Conservation (phyloP, 257 asterid species). For the Knoxia roxburghii region DNA sequence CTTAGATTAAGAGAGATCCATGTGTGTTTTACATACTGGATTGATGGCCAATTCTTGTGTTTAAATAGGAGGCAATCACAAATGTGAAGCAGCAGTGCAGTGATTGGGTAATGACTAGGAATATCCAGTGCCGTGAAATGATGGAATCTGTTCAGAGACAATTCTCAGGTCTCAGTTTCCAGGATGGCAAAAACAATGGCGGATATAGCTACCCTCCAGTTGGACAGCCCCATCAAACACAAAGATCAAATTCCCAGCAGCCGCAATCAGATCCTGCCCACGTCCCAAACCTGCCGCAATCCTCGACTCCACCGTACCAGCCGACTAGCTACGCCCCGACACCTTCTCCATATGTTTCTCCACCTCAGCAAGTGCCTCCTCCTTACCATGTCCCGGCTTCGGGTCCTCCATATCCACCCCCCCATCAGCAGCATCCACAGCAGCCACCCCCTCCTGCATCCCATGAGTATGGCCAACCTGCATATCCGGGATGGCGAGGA, state of each 20-base stretch:
- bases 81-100: conserved; percentile 88
- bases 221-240: conserved; percentile 47
- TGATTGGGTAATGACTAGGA: conserved; percentile 88
- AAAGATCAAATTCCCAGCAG: conserved; percentile 54
- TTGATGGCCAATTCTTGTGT: not conserved
- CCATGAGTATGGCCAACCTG: conserved; percentile 81
- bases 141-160: conserved; percentile 85
- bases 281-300: conserved; percentile 37
- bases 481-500: conserved; percentile 93
- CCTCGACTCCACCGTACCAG: conserved; percentile 54
- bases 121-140: conserved; percentile 94
- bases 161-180: conserved; percentile 77
- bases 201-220: conserved; percentile 49
- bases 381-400: conserved; percentile 57
- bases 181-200: conserved; percentile 48
- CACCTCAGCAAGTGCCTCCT: conserved; percentile 53
- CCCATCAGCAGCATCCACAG: conserved; percentile 46
- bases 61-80: conserved; percentile 79
- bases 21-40: not conserved
- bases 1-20: not conserved
- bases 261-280: conserved; percentile 37
- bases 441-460: conserved; percentile 43
- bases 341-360: conserved; percentile 54
- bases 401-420: conserved; percentile 49
- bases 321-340: conserved; percentile 52